Evolutionary conservation across 78 protist genomes (phyloP), one percentile per base, ranked within the genome.

Genomic region (slime mould (Dictyostelium discoideum)): DNA sequence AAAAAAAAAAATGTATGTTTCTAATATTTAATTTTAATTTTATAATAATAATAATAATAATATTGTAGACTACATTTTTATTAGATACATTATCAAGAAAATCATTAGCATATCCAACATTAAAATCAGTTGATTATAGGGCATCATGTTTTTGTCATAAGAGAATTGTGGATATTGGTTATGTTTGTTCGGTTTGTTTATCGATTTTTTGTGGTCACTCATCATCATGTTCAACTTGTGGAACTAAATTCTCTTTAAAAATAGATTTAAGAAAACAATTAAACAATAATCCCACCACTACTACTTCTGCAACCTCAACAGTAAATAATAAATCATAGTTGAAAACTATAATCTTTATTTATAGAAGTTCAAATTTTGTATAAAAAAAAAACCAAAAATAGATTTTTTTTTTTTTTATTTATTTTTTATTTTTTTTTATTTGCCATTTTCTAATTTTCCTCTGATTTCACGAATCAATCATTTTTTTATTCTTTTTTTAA

Each of bases 171-270:
- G 96, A 93, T 82, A 93, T 84, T 85, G 97, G 97, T 39, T 96
- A 63, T 54, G 97, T 96, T 69, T 96, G 97, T 88, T 92, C 96
- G 13, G 96, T 93, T 79, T 96, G 97, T 74, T 80, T 96, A 48
- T 96, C 96, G 13, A 94, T 89, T 46, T 89, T 80, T 69, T 89
- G 94, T 89, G 48, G 44, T 5, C 63, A 78, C 29, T 89, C 87
- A 16, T 89, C 94, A 16, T 89, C 94, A 14, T 89, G 94, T 69
- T 80, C 94, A 63, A 89, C 94, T 32, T 89, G 94, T 69, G 94
- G 94, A 22, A 84, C 87, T 9, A 84, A 84, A 22, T 84, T 84
- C 29, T 84, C 87, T 39, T 60, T 84, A 22, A 84, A 84, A 63
- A 84, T 84, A 16, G 87, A 84, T 39, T 32, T 84, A 84, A 72